phyloP scores from a whole-genome alignment of 164 flowering plant species.

The Liquidambar formosana region DNA sequence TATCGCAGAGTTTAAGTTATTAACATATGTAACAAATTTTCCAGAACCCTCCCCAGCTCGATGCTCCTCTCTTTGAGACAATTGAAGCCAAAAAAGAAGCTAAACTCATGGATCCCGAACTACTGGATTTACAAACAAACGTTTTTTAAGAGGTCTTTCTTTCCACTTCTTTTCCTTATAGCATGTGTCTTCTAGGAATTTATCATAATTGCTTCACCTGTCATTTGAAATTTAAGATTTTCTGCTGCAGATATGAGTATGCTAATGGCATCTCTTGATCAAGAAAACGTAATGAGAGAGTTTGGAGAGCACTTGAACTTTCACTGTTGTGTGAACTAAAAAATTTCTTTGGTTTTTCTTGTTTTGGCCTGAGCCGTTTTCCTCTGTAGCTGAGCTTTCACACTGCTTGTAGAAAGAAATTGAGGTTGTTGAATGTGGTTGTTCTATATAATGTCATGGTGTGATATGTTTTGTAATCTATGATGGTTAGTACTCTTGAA shows the following conservation, averaged over 20 bases:
- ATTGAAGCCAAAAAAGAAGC: slow-evolving; percentile 49
- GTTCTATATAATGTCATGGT: slow-evolving; percentile 1
- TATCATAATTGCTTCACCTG: too few species aligned
- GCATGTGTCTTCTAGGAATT: too few species aligned
- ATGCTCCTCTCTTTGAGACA: slow-evolving; percentile 44
- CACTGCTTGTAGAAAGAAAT: background rate
- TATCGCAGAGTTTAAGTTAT: background rate
- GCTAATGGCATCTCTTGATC: background rate
- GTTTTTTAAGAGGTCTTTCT: slow-evolving; percentile 57
- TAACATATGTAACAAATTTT: slow-evolving; percentile 4
- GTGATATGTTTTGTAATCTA: background rate
- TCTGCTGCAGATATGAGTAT: background rate
- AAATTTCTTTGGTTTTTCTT: background rate
- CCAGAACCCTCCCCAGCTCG: slow-evolving; percentile 85
- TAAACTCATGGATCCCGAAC: slow-evolving; percentile 51
- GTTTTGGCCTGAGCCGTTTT: too few species aligned
- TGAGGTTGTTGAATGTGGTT: background rate
- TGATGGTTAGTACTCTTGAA: background rate
- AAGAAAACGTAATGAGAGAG: background rate
- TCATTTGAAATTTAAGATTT: background rate
- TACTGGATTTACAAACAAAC: slow-evolving; percentile 69
- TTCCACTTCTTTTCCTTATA: background rate
- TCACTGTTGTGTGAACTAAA: background rate
- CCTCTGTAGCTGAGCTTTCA: background rate
- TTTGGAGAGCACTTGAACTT: background rate